Percentiles rank a stretch among this genome's conserved stretches.
Conservation (phyloP, 2,329 filamentous ascomycete genomes). For the Fusarium hainanense region DNA sequence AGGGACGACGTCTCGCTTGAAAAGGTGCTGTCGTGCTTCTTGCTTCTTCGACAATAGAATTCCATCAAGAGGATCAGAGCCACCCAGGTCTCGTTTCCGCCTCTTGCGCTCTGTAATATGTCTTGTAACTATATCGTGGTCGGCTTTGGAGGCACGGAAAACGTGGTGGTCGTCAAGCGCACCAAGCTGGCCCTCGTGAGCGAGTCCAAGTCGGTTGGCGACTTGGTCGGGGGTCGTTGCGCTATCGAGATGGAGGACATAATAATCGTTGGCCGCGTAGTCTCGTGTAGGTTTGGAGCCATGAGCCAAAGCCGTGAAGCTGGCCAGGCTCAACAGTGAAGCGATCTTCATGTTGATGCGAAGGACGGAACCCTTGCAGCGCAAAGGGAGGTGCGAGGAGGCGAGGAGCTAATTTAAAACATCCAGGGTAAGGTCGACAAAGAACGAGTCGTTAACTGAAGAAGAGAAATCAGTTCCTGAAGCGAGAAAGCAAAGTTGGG, state of each 20-base stretch:
- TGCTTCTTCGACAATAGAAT: slow-evolving; percentile 86
- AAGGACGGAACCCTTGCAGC: slow-evolving; percentile 29
- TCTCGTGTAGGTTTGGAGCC: slow-evolving; percentile 70
- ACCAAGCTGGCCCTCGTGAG: slow-evolving; percentile 83
- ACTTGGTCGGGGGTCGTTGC: slow-evolving; percentile 74
- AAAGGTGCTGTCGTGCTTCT: slow-evolving; percentile 60
- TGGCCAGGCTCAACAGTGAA: slow-evolving; percentile 64
- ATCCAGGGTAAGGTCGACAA: slow-evolving; percentile 37
- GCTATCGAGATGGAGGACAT: slow-evolving; percentile 84
- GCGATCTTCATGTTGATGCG: slow-evolving; percentile 60
- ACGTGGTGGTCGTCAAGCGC: slow-evolving; percentile 84
- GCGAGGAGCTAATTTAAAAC: slow-evolving; percentile 34
- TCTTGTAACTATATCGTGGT: slow-evolving; percentile 68
- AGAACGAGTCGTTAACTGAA: slow-evolving; percentile 16
- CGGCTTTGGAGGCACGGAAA: slow-evolving; percentile 77
- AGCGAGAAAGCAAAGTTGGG: background rate
- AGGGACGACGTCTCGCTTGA: slow-evolving; percentile 63
- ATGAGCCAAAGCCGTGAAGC: slow-evolving; percentile 62
- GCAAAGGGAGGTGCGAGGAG: slow-evolving; percentile 35
- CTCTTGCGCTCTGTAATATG: slow-evolving; percentile 66
- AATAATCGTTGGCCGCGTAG: slow-evolving; percentile 88
- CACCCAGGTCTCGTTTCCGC: slow-evolving; percentile 68
- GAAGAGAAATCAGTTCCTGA: slow-evolving; percentile 15
- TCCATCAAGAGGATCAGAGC: slow-evolving; percentile 72
- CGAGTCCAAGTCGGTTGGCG: slow-evolving; percentile 77